Conservation (phyloP, 106 monocot genomes). For the Chionographis japonica region DNA sequence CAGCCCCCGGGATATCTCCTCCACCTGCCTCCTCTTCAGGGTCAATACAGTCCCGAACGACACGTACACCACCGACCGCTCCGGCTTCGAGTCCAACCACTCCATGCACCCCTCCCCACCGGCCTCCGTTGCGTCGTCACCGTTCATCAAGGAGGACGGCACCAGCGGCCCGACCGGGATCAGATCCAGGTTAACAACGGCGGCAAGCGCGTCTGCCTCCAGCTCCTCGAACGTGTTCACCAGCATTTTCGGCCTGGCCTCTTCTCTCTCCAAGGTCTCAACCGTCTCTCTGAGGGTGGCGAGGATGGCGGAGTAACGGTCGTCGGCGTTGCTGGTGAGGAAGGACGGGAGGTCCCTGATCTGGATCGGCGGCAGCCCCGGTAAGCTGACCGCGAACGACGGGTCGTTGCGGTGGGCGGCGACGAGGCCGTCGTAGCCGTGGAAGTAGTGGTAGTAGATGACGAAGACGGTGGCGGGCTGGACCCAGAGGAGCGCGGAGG, state of each 20-base stretch:
- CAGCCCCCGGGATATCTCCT: slow-evolving; percentile 38
- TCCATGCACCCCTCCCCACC: slow-evolving; percentile 27
- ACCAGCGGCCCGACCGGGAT: slow-evolving; percentile 26
- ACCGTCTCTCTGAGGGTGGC: background rate
- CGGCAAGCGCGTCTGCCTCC: slow-evolving; percentile 12
- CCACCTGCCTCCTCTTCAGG: slow-evolving; percentile 21
- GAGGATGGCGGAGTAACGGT: too few relatives aligned
- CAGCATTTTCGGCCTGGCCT: slow-evolving; percentile 16
- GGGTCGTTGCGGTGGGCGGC: slow-evolving; percentile 14
- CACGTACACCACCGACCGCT: slow-evolving; percentile 45
- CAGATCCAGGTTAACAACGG: slow-evolving; percentile 3
- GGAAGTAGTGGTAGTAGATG: slow-evolving; percentile 60
- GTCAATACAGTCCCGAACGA: slow-evolving; percentile 44
- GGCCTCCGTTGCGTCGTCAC: slow-evolving; percentile 3
- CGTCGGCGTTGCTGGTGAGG: background rate
- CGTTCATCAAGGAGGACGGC: background rate
- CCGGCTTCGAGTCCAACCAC: slow-evolving; percentile 42
- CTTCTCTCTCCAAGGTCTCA: too few relatives aligned
- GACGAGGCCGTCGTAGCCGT: slow-evolving; percentile 24
- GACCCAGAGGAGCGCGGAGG: slow-evolving; percentile 51
- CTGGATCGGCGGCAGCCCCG: slow-evolving; percentile 26
- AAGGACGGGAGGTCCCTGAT: slow-evolving; percentile 41
- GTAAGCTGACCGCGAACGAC: slow-evolving; percentile 8
- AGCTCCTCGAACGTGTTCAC: slow-evolving; percentile 39
- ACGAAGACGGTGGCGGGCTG: slow-evolving; percentile 60